Conservation (phyloP, 78 protist species). For the Carpediemonas membranifera region DNA sequence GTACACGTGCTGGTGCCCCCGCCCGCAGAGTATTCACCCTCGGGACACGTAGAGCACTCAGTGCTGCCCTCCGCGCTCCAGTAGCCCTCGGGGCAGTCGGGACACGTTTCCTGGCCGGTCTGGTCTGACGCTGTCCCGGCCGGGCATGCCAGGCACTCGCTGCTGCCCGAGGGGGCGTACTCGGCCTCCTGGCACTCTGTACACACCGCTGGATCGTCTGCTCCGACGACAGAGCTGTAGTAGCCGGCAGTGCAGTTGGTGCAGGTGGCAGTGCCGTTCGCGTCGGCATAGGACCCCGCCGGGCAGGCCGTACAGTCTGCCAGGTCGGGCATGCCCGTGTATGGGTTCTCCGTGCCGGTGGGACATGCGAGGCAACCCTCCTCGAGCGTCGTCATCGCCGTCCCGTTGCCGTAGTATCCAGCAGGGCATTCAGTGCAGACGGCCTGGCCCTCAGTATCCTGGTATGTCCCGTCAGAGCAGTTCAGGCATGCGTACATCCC, state of each 20-base stretch:
- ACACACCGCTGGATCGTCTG: neutral
- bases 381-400: neutral
- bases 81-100: too few relatives aligned
- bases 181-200: too few relatives aligned
- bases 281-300: neutral
- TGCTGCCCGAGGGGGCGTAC: too few relatives aligned
- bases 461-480: constrained; percentile 2
- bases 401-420: neutral
- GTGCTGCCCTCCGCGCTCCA: too few relatives aligned
- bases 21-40: too few relatives aligned
- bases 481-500: too few relatives aligned
- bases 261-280: neutral
- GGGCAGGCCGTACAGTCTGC: neutral
- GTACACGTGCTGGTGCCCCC: too few relatives aligned
- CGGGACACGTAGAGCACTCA: too few relatives aligned
- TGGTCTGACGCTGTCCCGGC: neutral
- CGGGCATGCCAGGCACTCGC: neutral
- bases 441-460: neutral
- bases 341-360: neutral
- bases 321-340: neutral
- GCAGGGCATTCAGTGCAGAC: constrained; percentile 2
- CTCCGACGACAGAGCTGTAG: neutral
- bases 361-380: neutral
- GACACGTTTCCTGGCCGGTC: too few relatives aligned
- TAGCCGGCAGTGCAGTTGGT: neutral